phyloP scores from a whole-genome alignment of 306 rosid genomes.

The Cucumis melo region DNA sequence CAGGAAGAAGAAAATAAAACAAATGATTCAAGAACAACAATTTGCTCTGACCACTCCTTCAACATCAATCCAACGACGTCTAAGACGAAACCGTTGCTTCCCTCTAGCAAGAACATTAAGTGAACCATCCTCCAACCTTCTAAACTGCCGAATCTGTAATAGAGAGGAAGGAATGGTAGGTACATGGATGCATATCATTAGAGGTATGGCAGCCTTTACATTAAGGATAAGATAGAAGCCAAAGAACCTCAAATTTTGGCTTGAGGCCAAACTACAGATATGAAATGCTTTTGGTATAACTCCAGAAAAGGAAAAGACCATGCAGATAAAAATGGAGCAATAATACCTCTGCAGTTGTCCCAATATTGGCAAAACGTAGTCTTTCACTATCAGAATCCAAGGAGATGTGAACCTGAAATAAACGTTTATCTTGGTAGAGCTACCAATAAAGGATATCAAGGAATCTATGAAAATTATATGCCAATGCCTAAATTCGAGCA shows the following conservation, averaged over 20 bases:
- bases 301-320: not conserved
- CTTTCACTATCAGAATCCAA: constrained; percentile 24
- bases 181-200: not conserved
- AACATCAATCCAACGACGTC: constrained; percentile 58
- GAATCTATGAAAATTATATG: not conserved
- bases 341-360: constrained; percentile 86
- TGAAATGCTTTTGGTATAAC: not conserved
- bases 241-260: not conserved
- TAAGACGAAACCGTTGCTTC: constrained; percentile 72
- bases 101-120: constrained; percentile 83
- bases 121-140: constrained; percentile 72
- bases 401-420: constrained; percentile 45
- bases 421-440: constrained; percentile 2
- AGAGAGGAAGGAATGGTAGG: constrained; percentile 7
- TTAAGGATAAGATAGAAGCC: not conserved
- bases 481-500: constrained; percentile 8
- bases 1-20: not conserved
- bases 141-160: constrained; percentile 66
- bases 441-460: not conserved
- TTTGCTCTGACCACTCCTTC: constrained; percentile 66
- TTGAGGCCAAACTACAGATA: not conserved
- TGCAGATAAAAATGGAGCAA: not conserved
- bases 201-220: not conserved
- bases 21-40: constrained; percentile 14
- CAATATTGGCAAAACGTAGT: constrained; percentile 39